Evolutionary conservation across 78 protist genomes (phyloP), one percentile per base, ranked within the genome.

Genomic region (Thecamonas trahens): DNA sequence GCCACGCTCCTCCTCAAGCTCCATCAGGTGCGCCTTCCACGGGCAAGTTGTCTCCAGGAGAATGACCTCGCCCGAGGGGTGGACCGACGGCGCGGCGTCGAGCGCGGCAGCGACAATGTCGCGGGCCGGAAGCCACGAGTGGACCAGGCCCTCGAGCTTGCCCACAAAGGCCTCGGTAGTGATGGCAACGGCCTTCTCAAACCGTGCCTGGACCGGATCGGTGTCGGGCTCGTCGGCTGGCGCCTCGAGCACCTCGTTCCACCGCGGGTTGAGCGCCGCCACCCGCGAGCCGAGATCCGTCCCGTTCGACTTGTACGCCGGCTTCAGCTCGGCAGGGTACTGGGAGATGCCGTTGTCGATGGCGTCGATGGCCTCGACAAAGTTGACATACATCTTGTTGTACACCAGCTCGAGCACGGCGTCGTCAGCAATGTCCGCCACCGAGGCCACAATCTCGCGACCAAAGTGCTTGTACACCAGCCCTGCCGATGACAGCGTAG

Each of bases 391-490:
- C 32, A 85, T 9, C 53, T 67, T 61, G 29, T 67, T 31, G 65
- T 53, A 81, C 32, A 91, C 44, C n/a, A 45, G 22, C 42, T 74
- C 72, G 26, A 72, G n/a, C 18, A 8, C 49, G 34, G 13, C 38
- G 52, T 88, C 92, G 26, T 52, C 5, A 28, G 54, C 35, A 24
- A 28, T 1, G 37, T 54, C 28, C 40, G 70, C 60, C 60, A 83
- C 22, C 49, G 28, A 18, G 37, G 34, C 44, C 18, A 91, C 62
- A 14, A 89, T 54, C 65, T 87, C 88, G 45, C 61, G 58, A 15
- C 95, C 95, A 68, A 58, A 85, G 61, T 85, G 93, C 76, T 31
- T 34, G 82, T 82, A 87, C 49, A 87, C 32, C 38, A 87, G 79
- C 47, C 93, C 93, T 7, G 87, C 86, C 42, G 74, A 68, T 22